Evolutionary conservation across 306 rosid genomes (phyloP).

Genomic region (Fragaria ananassa): DNA sequence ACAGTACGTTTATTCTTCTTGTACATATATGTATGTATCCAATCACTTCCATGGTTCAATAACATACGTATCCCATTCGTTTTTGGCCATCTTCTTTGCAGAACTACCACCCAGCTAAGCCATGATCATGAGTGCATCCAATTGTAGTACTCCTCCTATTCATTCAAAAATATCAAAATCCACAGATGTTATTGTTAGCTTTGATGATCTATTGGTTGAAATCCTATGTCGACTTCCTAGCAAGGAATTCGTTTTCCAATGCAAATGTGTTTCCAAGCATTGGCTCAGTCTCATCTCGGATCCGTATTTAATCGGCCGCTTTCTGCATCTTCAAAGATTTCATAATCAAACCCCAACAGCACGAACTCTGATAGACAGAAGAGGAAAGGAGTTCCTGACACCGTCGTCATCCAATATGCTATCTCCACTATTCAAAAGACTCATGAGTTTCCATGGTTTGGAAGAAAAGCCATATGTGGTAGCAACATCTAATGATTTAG

Average conservation of each 20-base stretch:
- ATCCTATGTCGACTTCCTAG: neutral
- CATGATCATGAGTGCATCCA: no score
- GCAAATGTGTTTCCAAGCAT: neutral
- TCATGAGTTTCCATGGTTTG: neutral
- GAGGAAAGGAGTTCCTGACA: no score
- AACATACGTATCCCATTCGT: no score
- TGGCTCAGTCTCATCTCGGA: neutral
- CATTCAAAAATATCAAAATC: neutral
- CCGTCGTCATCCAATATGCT: no score
- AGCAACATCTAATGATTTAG: neutral
- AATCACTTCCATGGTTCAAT: no score
- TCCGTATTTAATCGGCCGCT: neutral
- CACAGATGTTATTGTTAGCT: neutral
- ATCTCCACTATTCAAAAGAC: neutral
- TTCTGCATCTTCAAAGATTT: neutral
- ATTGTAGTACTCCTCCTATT: neutral
- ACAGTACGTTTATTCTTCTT: no score
- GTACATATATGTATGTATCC: no score
- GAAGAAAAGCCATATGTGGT: neutral
- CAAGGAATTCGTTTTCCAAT: neutral
- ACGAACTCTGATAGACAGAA: neutral
- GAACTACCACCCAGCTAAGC: no score
- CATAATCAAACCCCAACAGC: neutral
- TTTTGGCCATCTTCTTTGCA: no score
- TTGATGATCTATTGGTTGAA: neutral